These are phyloP conservation scores for Ogataea dorogensis DNA, from an alignment of 805 yeast genomes.

Conservation along the genomic window DNA sequence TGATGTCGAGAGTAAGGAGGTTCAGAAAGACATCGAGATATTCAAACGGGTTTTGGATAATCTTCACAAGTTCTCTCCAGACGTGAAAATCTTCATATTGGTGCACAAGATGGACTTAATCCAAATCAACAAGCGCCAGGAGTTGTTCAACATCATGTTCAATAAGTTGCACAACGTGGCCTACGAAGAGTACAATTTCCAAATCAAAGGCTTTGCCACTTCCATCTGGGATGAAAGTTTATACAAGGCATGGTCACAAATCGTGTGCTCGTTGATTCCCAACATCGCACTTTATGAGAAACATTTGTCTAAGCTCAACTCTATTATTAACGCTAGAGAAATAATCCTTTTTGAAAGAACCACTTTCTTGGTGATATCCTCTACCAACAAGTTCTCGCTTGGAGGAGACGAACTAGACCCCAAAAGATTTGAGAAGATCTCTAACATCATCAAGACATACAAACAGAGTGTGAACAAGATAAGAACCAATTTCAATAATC, in stretches of 20 bases:
- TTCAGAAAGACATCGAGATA: constrained; percentile 89
- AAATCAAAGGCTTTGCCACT: constrained; percentile 84
- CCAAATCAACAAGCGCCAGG: constrained; percentile 79
- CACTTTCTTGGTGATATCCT: constrained; percentile 79
- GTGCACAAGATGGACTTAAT: constrained; percentile 96
- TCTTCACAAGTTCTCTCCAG: constrained; percentile 79
- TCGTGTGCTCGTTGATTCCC: constrained; percentile 92
- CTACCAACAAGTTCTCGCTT: constrained; percentile 38
- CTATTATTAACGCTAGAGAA: constrained; percentile 79
- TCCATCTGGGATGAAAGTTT: constrained; percentile 96
- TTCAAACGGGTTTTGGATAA: constrained; percentile 81
- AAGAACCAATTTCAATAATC: constrained; percentile 76
- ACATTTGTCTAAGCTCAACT: constrained; percentile 69
- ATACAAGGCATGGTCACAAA: constrained; percentile 95
- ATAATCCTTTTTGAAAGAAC: constrained; percentile 90
- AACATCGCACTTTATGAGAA: constrained; percentile 80
- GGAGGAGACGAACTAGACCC: constrained; percentile 60
- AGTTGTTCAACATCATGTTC: constrained; percentile 82
- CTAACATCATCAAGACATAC: constrained; percentile 90
- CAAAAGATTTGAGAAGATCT: constrained; percentile 88
- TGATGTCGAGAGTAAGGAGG: constrained; percentile 91
- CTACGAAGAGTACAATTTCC: constrained; percentile 54
- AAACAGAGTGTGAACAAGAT: constrained; percentile 88
- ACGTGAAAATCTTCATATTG: constrained; percentile 86
- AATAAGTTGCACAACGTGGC: constrained; percentile 74